Evolutionary conservation across 257 asterid genomes (phyloP), one percentile per base, ranked within the genome.

Genomic region (Orobanche coerulescens): DNA sequence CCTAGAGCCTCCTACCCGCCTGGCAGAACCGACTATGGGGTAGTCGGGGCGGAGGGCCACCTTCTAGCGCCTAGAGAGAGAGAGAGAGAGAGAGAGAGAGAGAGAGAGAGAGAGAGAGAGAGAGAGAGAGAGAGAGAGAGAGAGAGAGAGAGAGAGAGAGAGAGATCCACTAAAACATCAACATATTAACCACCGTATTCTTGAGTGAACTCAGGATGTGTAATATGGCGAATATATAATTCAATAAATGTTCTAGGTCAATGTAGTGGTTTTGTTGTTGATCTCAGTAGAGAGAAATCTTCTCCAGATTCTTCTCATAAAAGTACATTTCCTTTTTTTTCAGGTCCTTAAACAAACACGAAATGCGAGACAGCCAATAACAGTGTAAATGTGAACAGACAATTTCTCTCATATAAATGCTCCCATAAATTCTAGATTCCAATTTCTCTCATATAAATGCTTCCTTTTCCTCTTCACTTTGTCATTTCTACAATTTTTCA

Each of bases 381-480:
- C 20, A 23, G 43, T 7, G 46, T 15, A 23, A 60, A 7, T 15
- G 40, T 19, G 25, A 57, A 57, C 53, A 58, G 46, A 25, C 33
- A 36, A n/a, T 24, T 20, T 62, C 33, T 73, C 43, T 14, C 19
- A 39, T 14, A 55, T 3, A 67, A 16, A 47, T 12, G 30, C 14
- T 5, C 15, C 30, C 10, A 4, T 19, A 15, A 13, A n/a, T 52
- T 58, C 15, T 2, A 47, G 15, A 34, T 40, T 19, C 19, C 33
- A 36, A n/a, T 24, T 20, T 62, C 33, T 73, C 43, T 14, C 19
- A 39, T 14, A 55, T 3, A 67, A 16, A 47, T 40, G n/a, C 49
- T 58, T 50, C 55, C 47, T 50, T 36, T 16, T 51, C 56, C 12
- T 7, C 61, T 22, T 67, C 44, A 11, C 43, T 46, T 24, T 53